Conservation (phyloP, 331 rosid species). For the Erythrophleum ivorense region DNA sequence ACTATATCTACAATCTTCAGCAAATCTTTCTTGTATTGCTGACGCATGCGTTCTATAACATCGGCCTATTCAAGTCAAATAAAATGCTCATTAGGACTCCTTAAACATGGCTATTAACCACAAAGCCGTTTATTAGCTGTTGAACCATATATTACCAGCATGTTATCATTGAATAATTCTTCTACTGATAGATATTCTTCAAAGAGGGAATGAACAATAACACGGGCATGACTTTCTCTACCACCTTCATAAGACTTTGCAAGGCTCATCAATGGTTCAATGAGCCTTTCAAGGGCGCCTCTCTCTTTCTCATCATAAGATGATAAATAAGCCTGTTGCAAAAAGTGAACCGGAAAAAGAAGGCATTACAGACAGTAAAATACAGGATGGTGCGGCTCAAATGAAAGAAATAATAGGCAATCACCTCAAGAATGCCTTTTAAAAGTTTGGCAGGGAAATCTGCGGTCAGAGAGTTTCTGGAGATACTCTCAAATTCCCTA, state of each 20-base stretch:
- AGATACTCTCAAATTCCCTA: conserved; percentile 75
- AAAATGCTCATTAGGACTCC: too few relatives aligned
- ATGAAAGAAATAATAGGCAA: too few relatives aligned
- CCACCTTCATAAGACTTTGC: conserved; percentile 98
- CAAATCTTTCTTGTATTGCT: conserved; percentile 86
- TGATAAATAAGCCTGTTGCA: conserved; percentile 80
- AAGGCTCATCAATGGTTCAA: conserved; percentile 87
- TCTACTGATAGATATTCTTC: conserved; percentile 89
- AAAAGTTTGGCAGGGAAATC: conserved; percentile 92
- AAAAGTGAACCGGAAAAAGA: too few relatives aligned
- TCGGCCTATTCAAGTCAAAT: conserved; percentile 75
- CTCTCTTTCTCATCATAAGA: conserved; percentile 85
- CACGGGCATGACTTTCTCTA: conserved; percentile 95
- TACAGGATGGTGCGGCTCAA: too few relatives aligned
- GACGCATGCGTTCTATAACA: conserved; percentile 96
- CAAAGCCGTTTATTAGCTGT: too few relatives aligned
- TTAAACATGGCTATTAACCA: too few relatives aligned
- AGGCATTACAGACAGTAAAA: too few relatives aligned
- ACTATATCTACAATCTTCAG: conserved; percentile 92
- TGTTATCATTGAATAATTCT: conserved; percentile 91
- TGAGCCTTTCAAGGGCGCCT: conserved; percentile 93
- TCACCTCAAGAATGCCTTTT: conserved; percentile 83
- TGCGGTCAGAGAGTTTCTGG: conserved; percentile 74
- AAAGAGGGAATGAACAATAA: conserved; percentile 93
- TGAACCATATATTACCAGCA: too few relatives aligned